phyloP scores from a whole-genome alignment of 2,329 filamentous ascomycete species.

The Trichophyton rubrum region DNA sequence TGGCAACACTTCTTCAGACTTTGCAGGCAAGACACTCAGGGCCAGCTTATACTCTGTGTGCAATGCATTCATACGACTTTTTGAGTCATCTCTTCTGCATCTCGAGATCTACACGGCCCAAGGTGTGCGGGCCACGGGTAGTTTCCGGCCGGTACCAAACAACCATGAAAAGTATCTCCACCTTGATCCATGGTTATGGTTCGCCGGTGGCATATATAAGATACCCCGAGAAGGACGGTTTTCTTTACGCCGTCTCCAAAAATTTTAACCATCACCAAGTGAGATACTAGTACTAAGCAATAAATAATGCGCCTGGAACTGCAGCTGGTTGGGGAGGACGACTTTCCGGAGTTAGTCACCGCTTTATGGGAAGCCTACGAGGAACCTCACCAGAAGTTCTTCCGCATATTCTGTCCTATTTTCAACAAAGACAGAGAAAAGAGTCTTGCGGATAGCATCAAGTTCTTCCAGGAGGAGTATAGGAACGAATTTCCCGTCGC shows the following conservation, averaged over 20 bases:
- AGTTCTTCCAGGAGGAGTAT: slow-evolving; percentile 17
- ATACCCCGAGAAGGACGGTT: too few species aligned
- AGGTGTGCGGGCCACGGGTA: too few species aligned
- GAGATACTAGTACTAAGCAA: neutral
- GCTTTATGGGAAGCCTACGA: slow-evolving; percentile 15
- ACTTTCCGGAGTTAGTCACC: slow-evolving; percentile 10
- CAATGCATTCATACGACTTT: too few species aligned
- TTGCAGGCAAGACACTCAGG: too few species aligned
- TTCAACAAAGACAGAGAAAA: slow-evolving; percentile 14
- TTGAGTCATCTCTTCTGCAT: too few species aligned
- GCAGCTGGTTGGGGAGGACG: slow-evolving; percentile 3
- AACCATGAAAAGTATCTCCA: too few species aligned
- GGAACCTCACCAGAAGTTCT: slow-evolving; percentile 18
- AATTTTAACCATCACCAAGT: neutral
- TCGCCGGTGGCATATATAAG: too few species aligned
- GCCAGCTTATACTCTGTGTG: too few species aligned
- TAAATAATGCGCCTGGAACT: slow-evolving; percentile 7
- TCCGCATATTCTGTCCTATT: slow-evolving; percentile 19
- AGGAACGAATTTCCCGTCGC: slow-evolving; percentile 17
- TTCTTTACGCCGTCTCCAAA: neutral
- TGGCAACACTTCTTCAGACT: too few species aligned
- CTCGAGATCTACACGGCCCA: too few species aligned
- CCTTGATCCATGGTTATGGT: too few species aligned
- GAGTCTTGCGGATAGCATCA: slow-evolving; percentile 12
- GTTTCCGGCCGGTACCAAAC: too few species aligned